Evolutionary conservation across 306 rosid genomes (phyloP), one percentile per base, ranked within the genome.

Genomic region (Vigna hirtella): DNA sequence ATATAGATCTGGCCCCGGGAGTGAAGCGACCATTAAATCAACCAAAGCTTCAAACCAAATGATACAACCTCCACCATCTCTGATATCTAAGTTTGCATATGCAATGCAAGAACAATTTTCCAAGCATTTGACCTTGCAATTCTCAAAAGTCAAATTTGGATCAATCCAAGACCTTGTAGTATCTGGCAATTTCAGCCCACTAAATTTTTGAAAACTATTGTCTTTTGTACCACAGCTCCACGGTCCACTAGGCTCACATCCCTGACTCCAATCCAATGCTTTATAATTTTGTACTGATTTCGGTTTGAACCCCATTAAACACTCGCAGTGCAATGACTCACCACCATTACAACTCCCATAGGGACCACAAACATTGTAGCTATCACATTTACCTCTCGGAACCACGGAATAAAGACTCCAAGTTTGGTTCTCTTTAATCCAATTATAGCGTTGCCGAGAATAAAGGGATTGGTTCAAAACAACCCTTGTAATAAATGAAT

Each of bases 101-200:
- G 89, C 86, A 4, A n/a, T 26, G 64, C 91, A 85, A 32, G 86
- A 83, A 67, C 87, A 88, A 32, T 77, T 78, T 14, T 72, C 40
- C 59, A 42, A 77, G 64, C 91, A 88, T 36, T 73, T 69, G 2
- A 28, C 70, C 61, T 55, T 51, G 56, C 89, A 88, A 50, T 75
- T 67, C 2, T 42, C 45, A 3, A 63, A 62, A 36, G 57, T 66
- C 82, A 49, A 66, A 28, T 49, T 83, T n/a, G 1, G 49, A 49
- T 81, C 52, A 16, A 61, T 58, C 83, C 81, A 61, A 83, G 83
- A 70, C 32, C 52, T 53, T 59, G 51, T 17, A 16, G 82, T 73
- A 47, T 85, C 86, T 8, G 87, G 89, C 64, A 83, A 4, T 66
- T 85, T 85, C 48, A 85, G 40, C 5, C 70, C 79, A 66, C 34